Evolutionary conservation across 2,329 filamentous ascomycete species (phyloP).

Genomic region (Sclerotinia trifoliorum): DNA sequence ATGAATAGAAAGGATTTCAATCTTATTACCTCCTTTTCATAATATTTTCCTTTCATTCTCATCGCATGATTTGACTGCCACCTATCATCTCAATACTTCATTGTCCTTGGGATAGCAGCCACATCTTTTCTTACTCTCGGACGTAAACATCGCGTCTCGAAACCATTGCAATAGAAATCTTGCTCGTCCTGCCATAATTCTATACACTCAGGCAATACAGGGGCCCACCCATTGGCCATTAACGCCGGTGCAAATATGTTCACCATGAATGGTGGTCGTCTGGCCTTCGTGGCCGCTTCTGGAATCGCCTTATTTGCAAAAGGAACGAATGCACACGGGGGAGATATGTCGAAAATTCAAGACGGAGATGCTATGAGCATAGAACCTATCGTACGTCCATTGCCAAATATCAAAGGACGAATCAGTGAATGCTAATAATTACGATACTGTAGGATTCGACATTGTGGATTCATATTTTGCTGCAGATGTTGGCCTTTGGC

Average conservation of each 20-base stretch:
- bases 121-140: background rate
- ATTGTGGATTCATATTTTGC: constrained; percentile 90
- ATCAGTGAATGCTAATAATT: constrained; percentile 39
- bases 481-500: constrained; percentile 85
- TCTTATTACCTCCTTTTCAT: background rate
- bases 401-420: background rate
- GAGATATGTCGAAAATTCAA: constrained; percentile 57
- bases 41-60: constrained; percentile 10
- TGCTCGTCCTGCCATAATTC: constrained; percentile 7
- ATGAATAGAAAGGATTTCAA: background rate
- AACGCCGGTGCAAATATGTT: constrained; percentile 13
- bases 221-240: constrained; percentile 3
- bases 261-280: constrained; percentile 1
- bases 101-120: constrained; percentile 17
- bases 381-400: constrained; percentile 65
- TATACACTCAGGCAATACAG: background rate
- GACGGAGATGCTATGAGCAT: constrained; percentile 67
- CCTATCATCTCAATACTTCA: constrained; percentile 11
- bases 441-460: constrained; percentile 61
- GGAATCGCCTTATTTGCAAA: constrained; percentile 27
- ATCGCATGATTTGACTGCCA: constrained; percentile 6
- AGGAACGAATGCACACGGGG: constrained; percentile 38
- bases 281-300: constrained; percentile 15
- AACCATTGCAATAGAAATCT: constrained; percentile 12
- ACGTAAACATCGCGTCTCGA: constrained; percentile 15